Evolutionary conservation across 768 basidiomycete genomes (phyloP), one percentile per base, ranked within the genome.

Genomic region (Panus rudis): DNA sequence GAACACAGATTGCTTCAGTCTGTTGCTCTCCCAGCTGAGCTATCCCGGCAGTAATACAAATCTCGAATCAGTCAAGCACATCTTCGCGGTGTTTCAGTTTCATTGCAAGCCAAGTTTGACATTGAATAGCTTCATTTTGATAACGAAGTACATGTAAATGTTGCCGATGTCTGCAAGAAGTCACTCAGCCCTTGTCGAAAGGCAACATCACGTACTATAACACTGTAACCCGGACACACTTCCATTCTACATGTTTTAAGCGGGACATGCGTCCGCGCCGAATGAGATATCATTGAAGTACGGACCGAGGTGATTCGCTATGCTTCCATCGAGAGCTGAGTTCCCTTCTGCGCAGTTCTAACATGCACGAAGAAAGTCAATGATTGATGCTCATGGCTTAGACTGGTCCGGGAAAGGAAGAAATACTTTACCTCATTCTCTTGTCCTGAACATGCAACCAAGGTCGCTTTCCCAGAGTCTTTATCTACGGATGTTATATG

Each of bases 1-100:
- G 77, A 79, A 69, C 33, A 30, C 28, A n/a, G n/a, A n/a, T n/a
- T n/a, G n/a, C 33, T 35, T 35, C 33, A 35, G 33, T 35, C 33
- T 35, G 33, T 20, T 35, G 33, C 33, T 35, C 33, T 35, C 33
- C 33, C 33, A 35, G 21, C 33, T 35, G 33, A 35, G 33, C 33
- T 35, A 35, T 35, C 33, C 33, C 33, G 33, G 33, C 33, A n/a
- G n/a, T n/a, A n/a, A n/a, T n/a, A n/a, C n/a, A n/a, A n/a, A n/a
- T n/a, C n/a, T n/a, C n/a, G n/a, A n/a, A n/a, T n/a, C n/a, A n/a
- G n/a, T n/a, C n/a, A n/a, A n/a, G n/a, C n/a, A n/a, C n/a, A n/a
- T n/a, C n/a, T n/a, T n/a, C n/a, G n/a, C n/a, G n/a, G n/a, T n/a
- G n/a, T n/a, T n/a, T n/a, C n/a, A n/a, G n/a, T n/a, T n/a, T n/a